Conservation (phyloP, 2,329 filamentous ascomycete genomes). For the Ophiocordyceps polyrhachis-furcata region DNA sequence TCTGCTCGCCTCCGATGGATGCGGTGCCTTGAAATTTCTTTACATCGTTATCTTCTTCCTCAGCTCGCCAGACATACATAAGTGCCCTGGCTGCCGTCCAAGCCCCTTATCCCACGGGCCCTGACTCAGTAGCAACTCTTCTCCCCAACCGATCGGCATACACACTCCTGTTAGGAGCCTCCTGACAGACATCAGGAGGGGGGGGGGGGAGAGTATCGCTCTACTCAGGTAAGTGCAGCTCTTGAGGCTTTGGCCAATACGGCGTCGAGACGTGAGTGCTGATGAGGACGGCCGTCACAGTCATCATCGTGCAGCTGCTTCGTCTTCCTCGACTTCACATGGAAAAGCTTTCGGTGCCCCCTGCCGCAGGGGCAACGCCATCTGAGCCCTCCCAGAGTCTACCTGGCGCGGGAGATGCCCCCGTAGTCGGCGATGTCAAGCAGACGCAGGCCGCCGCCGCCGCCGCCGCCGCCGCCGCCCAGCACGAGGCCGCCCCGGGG, state of each 20-base stretch:
- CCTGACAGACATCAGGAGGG: too few relatives aligned
- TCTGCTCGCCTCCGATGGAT: not conserved
- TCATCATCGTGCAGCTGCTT: not conserved
- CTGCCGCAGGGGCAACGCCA: not conserved
- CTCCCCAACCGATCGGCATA: too few relatives aligned
- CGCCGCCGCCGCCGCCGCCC: not conserved
- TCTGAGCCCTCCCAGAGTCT: not conserved
- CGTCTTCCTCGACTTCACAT: not conserved
- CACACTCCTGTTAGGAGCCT: too few relatives aligned
- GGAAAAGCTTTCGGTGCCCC: not conserved
- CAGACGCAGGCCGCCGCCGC: slow-evolving; percentile 1
- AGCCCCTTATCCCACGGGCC: not conserved
- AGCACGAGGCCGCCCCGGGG: not conserved
- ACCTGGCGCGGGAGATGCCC: not conserved
- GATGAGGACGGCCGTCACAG: not conserved
- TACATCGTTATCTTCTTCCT: not conserved
- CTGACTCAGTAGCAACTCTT: too few relatives aligned
- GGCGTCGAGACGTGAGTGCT: not conserved
- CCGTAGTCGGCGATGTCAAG: not conserved
- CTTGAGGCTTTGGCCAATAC: not conserved
- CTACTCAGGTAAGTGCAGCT: too few relatives aligned
- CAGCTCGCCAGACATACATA: not conserved
- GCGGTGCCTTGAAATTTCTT: not conserved
- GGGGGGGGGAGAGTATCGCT: too few relatives aligned
- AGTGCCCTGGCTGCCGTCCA: not conserved